Percentiles rank a stretch among this genome's conserved stretches.
Evolutionary conservation across 116 monocot genomes (phyloP).

Genomic region (Iris pallida): DNA sequence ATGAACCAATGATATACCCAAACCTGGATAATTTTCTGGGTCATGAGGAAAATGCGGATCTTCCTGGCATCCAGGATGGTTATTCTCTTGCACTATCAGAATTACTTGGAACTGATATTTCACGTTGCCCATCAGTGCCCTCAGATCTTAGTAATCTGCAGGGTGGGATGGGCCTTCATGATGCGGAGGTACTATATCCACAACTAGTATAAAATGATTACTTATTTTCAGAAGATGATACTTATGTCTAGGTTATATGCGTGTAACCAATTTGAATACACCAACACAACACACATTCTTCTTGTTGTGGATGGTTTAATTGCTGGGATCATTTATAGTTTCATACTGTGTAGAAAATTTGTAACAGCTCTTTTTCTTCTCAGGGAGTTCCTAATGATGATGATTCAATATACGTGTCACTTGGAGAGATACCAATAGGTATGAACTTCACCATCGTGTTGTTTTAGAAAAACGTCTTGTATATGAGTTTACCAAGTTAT

Average conservation of each 20-base stretch:
- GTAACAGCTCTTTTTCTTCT: slow-evolving; percentile 15
- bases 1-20: slow-evolving; percentile 35
- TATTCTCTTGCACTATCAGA: slow-evolving; percentile 55
- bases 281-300: too few relatives aligned
- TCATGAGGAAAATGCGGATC: slow-evolving; percentile 36
- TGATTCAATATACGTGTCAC: slow-evolving; percentile 72
- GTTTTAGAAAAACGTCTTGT: not conserved
- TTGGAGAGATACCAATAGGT: slow-evolving; percentile 78
- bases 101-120: slow-evolving; percentile 61
- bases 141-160: slow-evolving; percentile 54
- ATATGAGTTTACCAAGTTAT: not conserved
- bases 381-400: slow-evolving; percentile 63
- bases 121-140: slow-evolving; percentile 48
- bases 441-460: not conserved
- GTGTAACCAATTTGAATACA: too few relatives aligned
- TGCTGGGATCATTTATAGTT: not conserved
- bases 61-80: slow-evolving; percentile 56
- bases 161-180: slow-evolving; percentile 39
- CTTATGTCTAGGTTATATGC: too few relatives aligned
- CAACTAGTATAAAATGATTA: not conserved
- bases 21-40: slow-evolving; percentile 49
- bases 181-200: slow-evolving; percentile 37
- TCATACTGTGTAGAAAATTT: not conserved
- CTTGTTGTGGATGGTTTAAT: too few relatives aligned
- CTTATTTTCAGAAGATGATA: not conserved